Percentiles rank a stretch among this genome's conserved stretches.
These are phyloP conservation scores for Boletus coccyginus DNA, from an alignment of 768 basidiomycete species.

Conservation along the genomic window DNA sequence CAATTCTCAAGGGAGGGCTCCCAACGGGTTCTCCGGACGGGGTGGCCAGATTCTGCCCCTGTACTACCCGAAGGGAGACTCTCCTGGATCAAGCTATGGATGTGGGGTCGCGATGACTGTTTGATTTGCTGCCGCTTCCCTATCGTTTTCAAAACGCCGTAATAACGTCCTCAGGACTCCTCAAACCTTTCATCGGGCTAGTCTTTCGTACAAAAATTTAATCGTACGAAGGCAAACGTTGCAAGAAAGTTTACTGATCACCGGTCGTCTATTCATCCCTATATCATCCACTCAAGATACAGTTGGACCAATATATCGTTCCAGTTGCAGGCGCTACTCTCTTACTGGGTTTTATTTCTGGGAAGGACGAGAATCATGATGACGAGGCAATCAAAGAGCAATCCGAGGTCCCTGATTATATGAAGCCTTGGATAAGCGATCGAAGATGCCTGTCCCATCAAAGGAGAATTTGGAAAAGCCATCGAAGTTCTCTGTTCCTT, in stretches of 20 bases:
- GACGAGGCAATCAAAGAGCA: conserved; percentile 53
- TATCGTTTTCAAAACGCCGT: conserved; percentile 39
- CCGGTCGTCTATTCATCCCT: conserved; percentile 44
- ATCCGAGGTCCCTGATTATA: conserved; percentile 57
- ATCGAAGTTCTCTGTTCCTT: conserved; percentile 36
- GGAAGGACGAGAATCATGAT: conserved; percentile 40
- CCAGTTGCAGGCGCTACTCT: conserved; percentile 54
- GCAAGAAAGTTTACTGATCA: background rate
- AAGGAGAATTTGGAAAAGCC: conserved; percentile 39
- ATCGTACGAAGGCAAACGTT: background rate
- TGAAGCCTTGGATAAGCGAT: conserved; percentile 43
- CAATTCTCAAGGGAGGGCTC: conserved; percentile 37
- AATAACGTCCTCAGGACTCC: conserved; percentile 42
- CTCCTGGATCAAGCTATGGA: conserved; percentile 44
- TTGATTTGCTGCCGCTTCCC: conserved; percentile 41
- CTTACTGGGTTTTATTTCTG: conserved; percentile 52
- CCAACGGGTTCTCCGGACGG: conserved; percentile 45
- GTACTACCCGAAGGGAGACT: conserved; percentile 40
- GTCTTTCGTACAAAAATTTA: conserved; percentile 38
- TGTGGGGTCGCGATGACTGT: conserved; percentile 41
- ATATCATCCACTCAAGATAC: conserved; percentile 59
- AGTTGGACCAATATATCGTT: conserved; percentile 54
- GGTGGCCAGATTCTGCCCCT: conserved; percentile 44
- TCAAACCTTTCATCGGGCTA: conserved; percentile 40
- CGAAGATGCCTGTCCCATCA: conserved; percentile 18